phyloP scores from a whole-genome alignment of 768 basidiomycete species.

The Suillus alpinus region DNA sequence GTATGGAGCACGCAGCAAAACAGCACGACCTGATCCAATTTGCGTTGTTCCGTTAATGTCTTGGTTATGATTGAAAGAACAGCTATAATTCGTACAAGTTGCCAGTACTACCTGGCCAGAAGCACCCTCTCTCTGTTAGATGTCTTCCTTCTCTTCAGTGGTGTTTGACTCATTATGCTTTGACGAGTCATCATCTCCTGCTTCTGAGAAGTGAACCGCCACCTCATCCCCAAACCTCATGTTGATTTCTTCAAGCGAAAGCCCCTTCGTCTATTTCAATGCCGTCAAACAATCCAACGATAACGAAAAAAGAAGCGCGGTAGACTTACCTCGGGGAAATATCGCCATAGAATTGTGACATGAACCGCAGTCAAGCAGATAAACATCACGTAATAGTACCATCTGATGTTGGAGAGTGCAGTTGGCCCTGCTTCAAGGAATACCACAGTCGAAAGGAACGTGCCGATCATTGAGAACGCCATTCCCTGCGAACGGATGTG shows the following conservation, averaged over 20 bases:
- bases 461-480: constrained; percentile 5
- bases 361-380: not conserved
- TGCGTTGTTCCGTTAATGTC: not conserved
- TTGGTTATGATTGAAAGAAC: not conserved
- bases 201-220: not conserved
- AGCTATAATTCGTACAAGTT: not conserved
- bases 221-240: constrained; percentile 7
- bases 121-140: not conserved
- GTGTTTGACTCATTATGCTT: not conserved
- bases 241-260: constrained; percentile 7
- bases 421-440: constrained; percentile 3
- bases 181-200: not conserved
- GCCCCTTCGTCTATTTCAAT: not conserved
- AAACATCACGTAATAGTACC: constrained; percentile 6
- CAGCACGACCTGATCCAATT: not conserved
- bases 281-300: not conserved
- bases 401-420: not conserved
- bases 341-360: not conserved
- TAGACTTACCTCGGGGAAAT: constrained; percentile 4
- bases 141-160: not conserved
- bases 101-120: not conserved
- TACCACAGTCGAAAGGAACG: constrained; percentile 7
- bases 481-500: constrained; percentile 2
- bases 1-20: not conserved
- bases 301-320: too few species aligned